A percentile compares a stretch with the other conserved stretches of the same genome.
Evolutionary conservation across 805 yeast genomes (phyloP).

Genomic region (Pichia paraexigua): DNA sequence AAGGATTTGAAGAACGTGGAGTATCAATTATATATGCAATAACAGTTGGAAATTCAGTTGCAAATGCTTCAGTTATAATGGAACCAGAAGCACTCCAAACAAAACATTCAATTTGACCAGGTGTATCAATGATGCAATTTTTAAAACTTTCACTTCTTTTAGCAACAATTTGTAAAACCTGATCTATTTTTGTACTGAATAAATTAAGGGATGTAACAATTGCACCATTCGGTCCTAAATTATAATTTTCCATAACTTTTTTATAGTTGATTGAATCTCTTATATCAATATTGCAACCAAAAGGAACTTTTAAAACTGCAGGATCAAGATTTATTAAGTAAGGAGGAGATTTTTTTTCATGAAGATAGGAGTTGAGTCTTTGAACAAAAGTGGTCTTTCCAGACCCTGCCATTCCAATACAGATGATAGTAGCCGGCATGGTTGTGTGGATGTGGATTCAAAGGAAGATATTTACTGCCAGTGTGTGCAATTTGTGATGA

Average conservation of each 20-base stretch:
- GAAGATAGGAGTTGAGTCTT: slow-evolving; percentile 82
- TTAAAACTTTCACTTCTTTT: slow-evolving; percentile 53
- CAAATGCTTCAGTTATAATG: slow-evolving; percentile 93
- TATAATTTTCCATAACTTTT: slow-evolving; percentile 93
- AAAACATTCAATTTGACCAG: slow-evolving; percentile 98
- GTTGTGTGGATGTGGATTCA: neutral
- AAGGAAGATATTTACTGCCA: too few relatives aligned
- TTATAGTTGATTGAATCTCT: slow-evolving; percentile 93
- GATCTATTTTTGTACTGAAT: slow-evolving; percentile 93
- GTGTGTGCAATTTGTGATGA: too few relatives aligned
- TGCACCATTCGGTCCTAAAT: slow-evolving; percentile 97
- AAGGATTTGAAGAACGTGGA: slow-evolving; percentile 88
- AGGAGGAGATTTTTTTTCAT: slow-evolving; percentile 64
- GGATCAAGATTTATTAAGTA: slow-evolving; percentile 95
- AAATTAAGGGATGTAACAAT: slow-evolving; percentile 90
- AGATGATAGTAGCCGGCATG: slow-evolving; percentile 30
- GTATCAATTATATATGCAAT: slow-evolving; percentile 95
- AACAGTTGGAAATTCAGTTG: slow-evolving; percentile 91
- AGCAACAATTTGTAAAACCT: slow-evolving; percentile 79
- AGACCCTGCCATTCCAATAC: slow-evolving; percentile 50
- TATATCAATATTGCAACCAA: slow-evolving; percentile 89
- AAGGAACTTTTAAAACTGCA: slow-evolving; percentile 91
- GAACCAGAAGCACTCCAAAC: slow-evolving; percentile 98
- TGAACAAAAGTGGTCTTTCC: slow-evolving; percentile 99
- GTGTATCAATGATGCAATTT: slow-evolving; percentile 88